These are phyloP conservation scores for Powellomyces hirtus DNA, from an alignment of 192 early-diverging fungal species.

Conservation along the genomic window DNA sequence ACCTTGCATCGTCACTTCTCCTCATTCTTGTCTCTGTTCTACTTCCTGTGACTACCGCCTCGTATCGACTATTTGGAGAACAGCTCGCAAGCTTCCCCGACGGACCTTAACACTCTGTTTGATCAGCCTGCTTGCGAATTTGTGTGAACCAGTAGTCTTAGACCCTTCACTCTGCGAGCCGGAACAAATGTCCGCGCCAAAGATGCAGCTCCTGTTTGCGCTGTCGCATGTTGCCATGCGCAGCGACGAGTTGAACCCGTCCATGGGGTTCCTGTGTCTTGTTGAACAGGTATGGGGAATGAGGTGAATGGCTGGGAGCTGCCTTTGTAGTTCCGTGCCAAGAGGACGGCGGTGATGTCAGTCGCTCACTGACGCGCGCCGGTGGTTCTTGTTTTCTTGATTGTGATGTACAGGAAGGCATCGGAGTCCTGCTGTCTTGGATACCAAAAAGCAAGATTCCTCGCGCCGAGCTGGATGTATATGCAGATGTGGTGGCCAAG, in stretches of 20 bases:
- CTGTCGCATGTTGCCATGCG: conserved; percentile 17
- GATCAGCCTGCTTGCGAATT: too few species aligned
- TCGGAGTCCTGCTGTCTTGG: conserved; percentile 13
- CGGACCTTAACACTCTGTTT: too few species aligned
- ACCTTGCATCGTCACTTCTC: too few species aligned
- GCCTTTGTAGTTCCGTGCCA: neutral
- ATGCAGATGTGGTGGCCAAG: conserved; percentile 22
- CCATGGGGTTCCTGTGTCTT: conserved; percentile 23
- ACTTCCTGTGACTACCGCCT: too few species aligned
- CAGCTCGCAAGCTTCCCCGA: too few species aligned
- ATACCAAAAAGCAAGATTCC: conserved; percentile 26
- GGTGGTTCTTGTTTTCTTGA: too few species aligned
- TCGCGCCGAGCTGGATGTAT: conserved; percentile 6
- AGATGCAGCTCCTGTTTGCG: conserved; percentile 20
- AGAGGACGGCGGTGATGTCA: neutral
- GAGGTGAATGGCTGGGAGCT: neutral
- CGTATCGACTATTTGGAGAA: too few species aligned
- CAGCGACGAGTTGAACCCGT: conserved; percentile 10
- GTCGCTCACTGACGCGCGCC: neutral
- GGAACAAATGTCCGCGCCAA: too few species aligned
- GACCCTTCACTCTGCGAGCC: too few species aligned
- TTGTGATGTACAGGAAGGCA: neutral
- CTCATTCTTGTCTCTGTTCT: too few species aligned
- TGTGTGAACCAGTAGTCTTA: too few species aligned
- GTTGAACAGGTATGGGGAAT: neutral